Conservation (phyloP, 371 early-diverging fungal species). For the Apophysomyces sp. region DNA sequence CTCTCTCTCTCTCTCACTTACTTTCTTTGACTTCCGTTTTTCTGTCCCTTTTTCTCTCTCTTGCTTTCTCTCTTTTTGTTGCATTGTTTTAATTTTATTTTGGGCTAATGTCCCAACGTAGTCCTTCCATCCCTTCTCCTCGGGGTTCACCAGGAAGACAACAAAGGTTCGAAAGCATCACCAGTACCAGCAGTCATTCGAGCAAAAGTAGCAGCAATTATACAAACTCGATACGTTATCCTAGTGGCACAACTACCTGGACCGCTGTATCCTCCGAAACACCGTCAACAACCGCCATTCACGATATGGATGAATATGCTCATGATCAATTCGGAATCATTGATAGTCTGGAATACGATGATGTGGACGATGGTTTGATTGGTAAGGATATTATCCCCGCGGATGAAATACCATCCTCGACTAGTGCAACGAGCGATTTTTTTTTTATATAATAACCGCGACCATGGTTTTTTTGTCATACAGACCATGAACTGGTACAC, state of each 20-base stretch:
- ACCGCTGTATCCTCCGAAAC: conserved; percentile 12
- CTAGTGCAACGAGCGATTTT: neutral
- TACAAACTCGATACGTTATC: conserved; percentile 9
- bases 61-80: neutral
- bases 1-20: neutral
- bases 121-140: neutral
- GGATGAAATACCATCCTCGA: neutral
- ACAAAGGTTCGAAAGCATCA: conserved; percentile 6
- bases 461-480: neutral
- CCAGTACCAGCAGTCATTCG: conserved; percentile 16
- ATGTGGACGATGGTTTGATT: conserved; percentile 10
- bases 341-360: conserved; percentile 14
- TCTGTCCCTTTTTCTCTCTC: neutral
- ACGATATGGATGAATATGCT: neutral
- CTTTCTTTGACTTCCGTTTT: neutral
- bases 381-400: neutral
- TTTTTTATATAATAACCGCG: neutral
- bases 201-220: conserved; percentile 14
- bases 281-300: conserved; percentile 1
- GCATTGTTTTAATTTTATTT: neutral
- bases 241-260: conserved; percentile 12
- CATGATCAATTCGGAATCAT: conserved; percentile 13
- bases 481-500: conserved; percentile 39
- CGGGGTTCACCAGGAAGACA: neutral
- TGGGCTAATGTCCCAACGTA: conserved; percentile 4